Percentiles rank a stretch among this genome's conserved stretches.
phyloP scores from a whole-genome alignment of 768 basidiomycete genomes.

The Cantharellus anzutake region DNA sequence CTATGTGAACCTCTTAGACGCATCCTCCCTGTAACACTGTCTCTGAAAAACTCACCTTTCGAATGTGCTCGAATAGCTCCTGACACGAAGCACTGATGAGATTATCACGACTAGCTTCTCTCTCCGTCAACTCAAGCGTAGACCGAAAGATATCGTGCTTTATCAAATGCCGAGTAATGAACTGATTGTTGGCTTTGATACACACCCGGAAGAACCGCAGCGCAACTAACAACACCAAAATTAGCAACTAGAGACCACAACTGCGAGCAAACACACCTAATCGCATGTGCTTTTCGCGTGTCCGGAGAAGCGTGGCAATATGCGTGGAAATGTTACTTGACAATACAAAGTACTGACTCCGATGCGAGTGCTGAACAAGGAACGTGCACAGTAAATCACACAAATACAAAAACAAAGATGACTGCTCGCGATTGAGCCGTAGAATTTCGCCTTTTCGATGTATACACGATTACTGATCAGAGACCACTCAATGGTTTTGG shows the following conservation, averaged over 20 bases:
- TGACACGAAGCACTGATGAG: constrained; percentile 87
- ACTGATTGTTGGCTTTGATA: constrained; percentile 67
- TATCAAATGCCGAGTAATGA: constrained; percentile 46
- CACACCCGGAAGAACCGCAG: constrained; percentile 83
- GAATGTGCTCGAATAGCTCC: constrained; percentile 86
- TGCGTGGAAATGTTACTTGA: constrained; percentile 56
- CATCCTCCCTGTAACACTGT: not conserved
- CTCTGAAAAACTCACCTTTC: constrained; percentile 36
- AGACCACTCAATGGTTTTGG: too few species aligned
- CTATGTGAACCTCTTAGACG: constrained; percentile 20
- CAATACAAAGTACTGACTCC: constrained; percentile 78
- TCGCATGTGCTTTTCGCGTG: constrained; percentile 79
- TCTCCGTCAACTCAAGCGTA: constrained; percentile 63
- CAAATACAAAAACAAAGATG: constrained; percentile 72
- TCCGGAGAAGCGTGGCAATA: constrained; percentile 57
- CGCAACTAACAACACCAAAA: constrained; percentile 36
- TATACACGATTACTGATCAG: constrained; percentile 15
- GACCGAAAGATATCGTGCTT: constrained; percentile 74
- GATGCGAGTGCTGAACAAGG: constrained; percentile 74
- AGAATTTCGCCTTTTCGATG: constrained; percentile 28
- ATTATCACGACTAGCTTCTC: constrained; percentile 77
- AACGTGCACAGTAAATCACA: constrained; percentile 85
- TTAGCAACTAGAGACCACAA: constrained; percentile 1
- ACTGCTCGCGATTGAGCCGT: constrained; percentile 47
- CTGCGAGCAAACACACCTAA: constrained; percentile 36